These are phyloP conservation scores for Fusarium xylarioides DNA, from an alignment of 2,329 filamentous ascomycete species.

Conservation along the genomic window DNA sequence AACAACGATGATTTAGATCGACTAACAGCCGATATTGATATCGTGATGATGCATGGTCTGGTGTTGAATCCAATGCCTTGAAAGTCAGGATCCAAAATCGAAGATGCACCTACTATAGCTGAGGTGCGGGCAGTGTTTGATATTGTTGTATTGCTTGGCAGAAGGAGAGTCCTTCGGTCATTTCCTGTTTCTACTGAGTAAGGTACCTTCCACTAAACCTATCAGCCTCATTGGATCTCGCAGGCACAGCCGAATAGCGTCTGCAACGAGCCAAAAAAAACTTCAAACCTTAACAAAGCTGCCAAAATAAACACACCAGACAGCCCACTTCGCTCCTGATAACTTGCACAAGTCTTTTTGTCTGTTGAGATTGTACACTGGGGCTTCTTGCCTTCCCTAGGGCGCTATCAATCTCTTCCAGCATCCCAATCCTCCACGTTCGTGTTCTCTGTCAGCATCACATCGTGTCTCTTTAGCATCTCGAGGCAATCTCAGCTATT, in stretches of 20 bases:
- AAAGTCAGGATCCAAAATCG: neutral
- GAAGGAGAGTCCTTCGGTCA: constrained; percentile 1
- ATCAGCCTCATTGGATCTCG: constrained; percentile 13
- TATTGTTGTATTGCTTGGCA: neutral
- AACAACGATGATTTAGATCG: constrained; percentile 31
- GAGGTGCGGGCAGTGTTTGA: neutral
- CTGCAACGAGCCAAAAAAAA: neutral
- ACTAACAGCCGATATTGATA: constrained; percentile 25
- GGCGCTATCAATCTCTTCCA: neutral
- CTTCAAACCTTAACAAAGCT: neutral
- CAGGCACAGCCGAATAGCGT: neutral
- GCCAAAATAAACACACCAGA: neutral
- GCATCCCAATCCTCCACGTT: constrained; percentile 28
- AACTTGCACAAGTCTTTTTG: neutral
- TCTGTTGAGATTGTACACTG: neutral
- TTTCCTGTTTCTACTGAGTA: neutral
- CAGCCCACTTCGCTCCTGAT: too few relatives aligned
- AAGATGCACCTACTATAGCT: neutral
- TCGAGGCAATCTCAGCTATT: constrained; percentile 15
- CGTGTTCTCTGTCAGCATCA: constrained; percentile 14
- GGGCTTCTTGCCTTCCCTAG: neutral
- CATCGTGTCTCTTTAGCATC: constrained; percentile 6
- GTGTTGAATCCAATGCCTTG: neutral
- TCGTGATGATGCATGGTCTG: neutral
- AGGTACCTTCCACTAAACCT: constrained; percentile 1